Percentiles rank a stretch among this genome's conserved stretches.
Evolutionary conservation across 2,329 filamentous ascomycete species (phyloP).

Genomic region (Fusarium keratoplasticum): DNA sequence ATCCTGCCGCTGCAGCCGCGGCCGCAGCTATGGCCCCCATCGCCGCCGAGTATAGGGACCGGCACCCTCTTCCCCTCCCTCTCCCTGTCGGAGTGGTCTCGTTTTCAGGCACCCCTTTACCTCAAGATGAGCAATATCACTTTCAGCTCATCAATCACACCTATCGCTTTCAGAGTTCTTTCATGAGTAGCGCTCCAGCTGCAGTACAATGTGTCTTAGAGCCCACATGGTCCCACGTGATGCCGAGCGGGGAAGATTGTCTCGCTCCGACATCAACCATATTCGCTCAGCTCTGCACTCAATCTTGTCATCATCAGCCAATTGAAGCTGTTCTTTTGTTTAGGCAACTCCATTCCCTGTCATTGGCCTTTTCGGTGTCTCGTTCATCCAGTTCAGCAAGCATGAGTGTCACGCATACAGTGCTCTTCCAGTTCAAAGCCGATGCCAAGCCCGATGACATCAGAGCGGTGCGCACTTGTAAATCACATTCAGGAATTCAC

Average conservation of each 20-base stretch:
- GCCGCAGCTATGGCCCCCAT: too few species aligned
- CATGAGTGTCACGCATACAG: constrained; percentile 69
- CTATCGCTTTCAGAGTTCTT: not conserved
- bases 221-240: not conserved
- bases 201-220: not conserved
- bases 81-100: not conserved
- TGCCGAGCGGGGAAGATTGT: not conserved
- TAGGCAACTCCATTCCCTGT: not conserved
- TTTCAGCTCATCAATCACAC: not conserved
- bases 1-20: too few species aligned
- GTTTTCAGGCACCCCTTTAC: too few species aligned
- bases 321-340: not conserved
- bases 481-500: not conserved
- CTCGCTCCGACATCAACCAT: not conserved
- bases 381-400: not conserved
- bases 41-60: too few species aligned
- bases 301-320: not conserved
- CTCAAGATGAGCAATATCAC: not conserved
- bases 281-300: not conserved
- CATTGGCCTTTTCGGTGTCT: not conserved
- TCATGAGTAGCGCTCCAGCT: not conserved
- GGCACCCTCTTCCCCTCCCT: too few species aligned
- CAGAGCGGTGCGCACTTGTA: constrained; percentile 61
- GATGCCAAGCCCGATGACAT: constrained; percentile 60
- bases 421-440: constrained; percentile 74